These are phyloP conservation scores for Sporothrix dimorphospora DNA, from an alignment of 2,329 filamentous ascomycete species.

Conservation along the genomic window DNA sequence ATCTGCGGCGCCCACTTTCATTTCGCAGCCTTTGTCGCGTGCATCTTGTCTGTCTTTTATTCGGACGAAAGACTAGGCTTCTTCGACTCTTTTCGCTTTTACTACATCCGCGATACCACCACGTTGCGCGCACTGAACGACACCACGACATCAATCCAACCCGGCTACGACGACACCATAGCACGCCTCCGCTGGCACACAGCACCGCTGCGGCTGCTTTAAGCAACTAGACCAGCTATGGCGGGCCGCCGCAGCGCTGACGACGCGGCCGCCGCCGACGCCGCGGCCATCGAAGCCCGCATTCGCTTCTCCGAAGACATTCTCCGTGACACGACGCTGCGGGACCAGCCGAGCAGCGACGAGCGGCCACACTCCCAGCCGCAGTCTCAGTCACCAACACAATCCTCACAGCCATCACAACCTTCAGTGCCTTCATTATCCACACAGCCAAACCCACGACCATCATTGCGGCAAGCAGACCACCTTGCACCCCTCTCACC, in stretches of 20 bases:
- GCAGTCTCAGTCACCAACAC: constrained; percentile 10
- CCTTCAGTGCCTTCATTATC: neutral
- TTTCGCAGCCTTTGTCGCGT: constrained; percentile 17
- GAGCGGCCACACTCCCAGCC: constrained; percentile 14
- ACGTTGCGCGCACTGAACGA: neutral
- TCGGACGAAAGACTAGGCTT: neutral
- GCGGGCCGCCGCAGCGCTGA: constrained; percentile 29
- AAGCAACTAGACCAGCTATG: constrained; percentile 25
- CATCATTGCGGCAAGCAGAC: neutral
- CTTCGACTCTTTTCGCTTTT: neutral
- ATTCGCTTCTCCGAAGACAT: constrained; percentile 38
- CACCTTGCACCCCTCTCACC: constrained; percentile 6
- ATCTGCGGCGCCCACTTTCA: neutral
- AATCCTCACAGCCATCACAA: neutral
- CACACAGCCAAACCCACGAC: neutral
- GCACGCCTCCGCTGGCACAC: neutral
- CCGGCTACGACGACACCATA: neutral
- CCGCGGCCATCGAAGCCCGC: constrained; percentile 26
- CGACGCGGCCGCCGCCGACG: constrained; percentile 22
- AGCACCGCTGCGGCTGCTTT: neutral
- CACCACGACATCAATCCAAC: neutral
- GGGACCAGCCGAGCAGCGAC: neutral
- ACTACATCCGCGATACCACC: neutral
- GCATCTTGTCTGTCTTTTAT: neutral
- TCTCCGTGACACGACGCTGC: constrained; percentile 30